These are phyloP conservation scores for Myrmaecium sp. DNA, from an alignment of 2,329 filamentous ascomycete species.

Conservation along the genomic window DNA sequence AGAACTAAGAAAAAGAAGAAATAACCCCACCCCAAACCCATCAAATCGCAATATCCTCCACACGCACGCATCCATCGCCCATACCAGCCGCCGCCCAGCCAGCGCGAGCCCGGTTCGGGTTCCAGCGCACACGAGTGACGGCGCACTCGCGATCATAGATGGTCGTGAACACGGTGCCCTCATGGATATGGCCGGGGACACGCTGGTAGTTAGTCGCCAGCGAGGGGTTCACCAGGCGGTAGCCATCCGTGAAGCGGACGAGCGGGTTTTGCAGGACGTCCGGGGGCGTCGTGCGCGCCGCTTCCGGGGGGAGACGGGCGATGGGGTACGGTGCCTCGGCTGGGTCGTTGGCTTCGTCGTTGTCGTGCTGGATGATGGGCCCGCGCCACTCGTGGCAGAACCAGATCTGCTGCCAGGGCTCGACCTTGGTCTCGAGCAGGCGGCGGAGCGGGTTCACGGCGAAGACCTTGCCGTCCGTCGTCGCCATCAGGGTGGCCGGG, in stretches of 20 bases:
- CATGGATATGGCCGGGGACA: conserved; percentile 9
- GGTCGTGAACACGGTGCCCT: conserved; percentile 19
- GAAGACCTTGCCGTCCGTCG: conserved; percentile 33
- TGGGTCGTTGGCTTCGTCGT: conserved; percentile 1
- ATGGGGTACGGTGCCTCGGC: neutral
- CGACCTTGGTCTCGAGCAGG: conserved; percentile 31
- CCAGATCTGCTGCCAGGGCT: conserved; percentile 38
- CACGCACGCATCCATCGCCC: conserved; percentile 29
- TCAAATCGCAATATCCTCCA: conserved; percentile 26
- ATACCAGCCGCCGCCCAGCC: conserved; percentile 35
- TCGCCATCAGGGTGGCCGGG: conserved; percentile 35
- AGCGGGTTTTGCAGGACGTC: conserved; percentile 11
- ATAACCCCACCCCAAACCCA: no score
- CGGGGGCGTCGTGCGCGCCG: neutral
- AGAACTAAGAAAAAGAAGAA: no score
- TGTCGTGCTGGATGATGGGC: conserved; percentile 2
- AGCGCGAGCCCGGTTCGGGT: conserved; percentile 30
- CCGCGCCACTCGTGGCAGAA: conserved; percentile 40
- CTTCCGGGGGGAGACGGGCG: neutral
- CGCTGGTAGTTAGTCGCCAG: conserved; percentile 8
- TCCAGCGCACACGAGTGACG: conserved; percentile 31
- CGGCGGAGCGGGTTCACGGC: conserved; percentile 35
- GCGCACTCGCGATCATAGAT: conserved; percentile 29
- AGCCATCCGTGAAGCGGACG: conserved; percentile 25
- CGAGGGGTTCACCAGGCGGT: conserved; percentile 11